Conservation (phyloP, 2,329 filamentous ascomycete genomes). For the Penicillium oxalicum region DNA sequence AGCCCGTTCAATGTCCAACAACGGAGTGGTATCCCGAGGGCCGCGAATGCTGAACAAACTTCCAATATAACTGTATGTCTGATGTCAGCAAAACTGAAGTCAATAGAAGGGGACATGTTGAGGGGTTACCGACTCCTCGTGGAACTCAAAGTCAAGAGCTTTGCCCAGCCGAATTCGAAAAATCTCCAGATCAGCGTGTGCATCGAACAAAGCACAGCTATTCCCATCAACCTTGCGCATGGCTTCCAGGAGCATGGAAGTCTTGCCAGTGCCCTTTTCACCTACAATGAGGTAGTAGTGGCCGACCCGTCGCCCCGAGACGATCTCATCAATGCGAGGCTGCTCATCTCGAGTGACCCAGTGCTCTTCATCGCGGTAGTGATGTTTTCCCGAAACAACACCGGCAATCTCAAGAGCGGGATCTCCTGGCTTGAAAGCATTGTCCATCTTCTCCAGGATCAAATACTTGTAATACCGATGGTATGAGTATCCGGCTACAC, state of each 20-base stretch:
- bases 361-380: conserved; percentile 48
- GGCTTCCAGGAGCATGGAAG: conserved; percentile 89
- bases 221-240: conserved; percentile 91
- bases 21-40: conserved; percentile 81
- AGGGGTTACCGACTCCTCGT: conserved; percentile 69
- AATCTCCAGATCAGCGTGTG: conserved; percentile 89
- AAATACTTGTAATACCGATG: conserved; percentile 82
- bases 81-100: conserved; percentile 7
- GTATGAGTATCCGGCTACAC: conserved; percentile 66
- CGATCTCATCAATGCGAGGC: conserved; percentile 70
- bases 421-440: conserved; percentile 87
- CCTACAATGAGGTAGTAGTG: conserved; percentile 90
- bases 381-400: conserved; percentile 31
- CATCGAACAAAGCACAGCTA: conserved; percentile 90
- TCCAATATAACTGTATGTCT: conserved; percentile 57
- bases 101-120: not conserved
- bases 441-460: conserved; percentile 86
- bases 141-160: conserved; percentile 90
- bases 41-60: conserved; percentile 92
- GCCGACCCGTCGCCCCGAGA: conserved; percentile 64
- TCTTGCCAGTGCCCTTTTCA: conserved; percentile 95
- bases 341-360: conserved; percentile 88
- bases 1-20: conserved; percentile 91
- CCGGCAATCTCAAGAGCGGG: conserved; percentile 78
- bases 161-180: conserved; percentile 90